Evolutionary conservation across 2,329 filamentous ascomycete genomes (phyloP), one percentile per base, ranked within the genome.

Genomic region (Byssothecium circinans): DNA sequence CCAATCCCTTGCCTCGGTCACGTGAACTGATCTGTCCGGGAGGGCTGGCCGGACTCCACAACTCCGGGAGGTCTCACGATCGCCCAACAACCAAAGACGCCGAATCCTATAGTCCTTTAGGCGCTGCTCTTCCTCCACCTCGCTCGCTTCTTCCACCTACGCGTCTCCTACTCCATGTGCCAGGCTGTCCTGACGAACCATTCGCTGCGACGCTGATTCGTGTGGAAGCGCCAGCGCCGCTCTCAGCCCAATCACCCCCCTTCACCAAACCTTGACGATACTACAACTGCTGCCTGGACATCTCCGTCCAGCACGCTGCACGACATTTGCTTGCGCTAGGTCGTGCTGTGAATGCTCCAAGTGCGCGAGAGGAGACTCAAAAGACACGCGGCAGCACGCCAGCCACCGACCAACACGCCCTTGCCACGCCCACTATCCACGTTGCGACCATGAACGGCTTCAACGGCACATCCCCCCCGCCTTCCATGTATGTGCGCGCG

Each of bases 401-500:
- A 49, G 32, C 41, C 50, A 48, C 52, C n/a, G n/a, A n/a, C n/a
- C n/a, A n/a, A n/a, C n/a, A n/a, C 47, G 44, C 42, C 41, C 43
- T 40, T 38, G 43, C 35, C 41, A 19, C 27, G 39, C 50, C 25
- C 52, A 36, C 53, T 44, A 39, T 47, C 54, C 51, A 47, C 42
- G 52, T 49, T 53, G 41, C 47, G 54, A 53, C 50, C 32, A 81
- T 81, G 77, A 79, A 79, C 68, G 75, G 72, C 58, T 76, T 78
- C 62, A 73, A 69, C 46, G 76, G 76, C 47, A 75, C 71, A 47
- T 65, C 73, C 19, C 78, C 77, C 39, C 74, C 78, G 39, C 74
- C 75, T 45, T 74, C 74, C 67, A 86, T 96, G 78, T 97, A 94
- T 69, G 94, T 99, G 65, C 88, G 91, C 67, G 94, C 94, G 38